Percentiles rank a stretch among this genome's conserved stretches.
These are phyloP conservation scores for Solanum sejunctum DNA, from an alignment of 257 asterid genomes.

Conservation along the genomic window DNA sequence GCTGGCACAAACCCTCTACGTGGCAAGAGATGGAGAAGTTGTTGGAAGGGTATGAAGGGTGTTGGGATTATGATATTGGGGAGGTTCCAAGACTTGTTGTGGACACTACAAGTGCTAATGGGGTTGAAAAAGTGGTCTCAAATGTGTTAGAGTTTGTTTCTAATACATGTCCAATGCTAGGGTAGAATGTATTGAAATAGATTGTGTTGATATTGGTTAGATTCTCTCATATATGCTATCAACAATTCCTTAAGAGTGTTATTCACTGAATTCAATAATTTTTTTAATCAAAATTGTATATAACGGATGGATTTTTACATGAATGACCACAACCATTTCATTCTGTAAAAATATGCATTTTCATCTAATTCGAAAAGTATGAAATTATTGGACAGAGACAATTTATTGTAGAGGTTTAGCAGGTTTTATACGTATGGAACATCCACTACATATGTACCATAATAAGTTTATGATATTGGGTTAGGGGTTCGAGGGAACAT, in stretches of 20 bases:
- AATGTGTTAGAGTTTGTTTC: conserved; percentile 23
- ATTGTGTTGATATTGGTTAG: no score
- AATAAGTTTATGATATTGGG: not conserved
- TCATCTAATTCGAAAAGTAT: not conserved
- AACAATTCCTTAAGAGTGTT: no score
- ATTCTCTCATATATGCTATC: no score
- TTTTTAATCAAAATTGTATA: no score
- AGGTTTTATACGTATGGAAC: no score
- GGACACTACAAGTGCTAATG: conserved; percentile 43
- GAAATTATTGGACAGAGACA: not conserved
- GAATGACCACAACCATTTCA: not conserved
- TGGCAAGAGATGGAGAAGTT: conserved; percentile 59
- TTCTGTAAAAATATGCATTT: not conserved
- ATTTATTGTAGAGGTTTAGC: not conserved
- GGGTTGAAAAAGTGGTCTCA: conserved; percentile 20
- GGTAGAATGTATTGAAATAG: no score
- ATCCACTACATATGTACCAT: not conserved
- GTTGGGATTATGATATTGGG: conserved; percentile 71
- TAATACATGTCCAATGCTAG: not conserved
- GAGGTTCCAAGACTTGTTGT: conserved; percentile 39
- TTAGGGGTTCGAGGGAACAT: not conserved
- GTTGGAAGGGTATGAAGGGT: conserved; percentile 48
- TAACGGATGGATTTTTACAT: not conserved
- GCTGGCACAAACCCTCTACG: conserved; percentile 62
- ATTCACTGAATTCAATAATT: no score